A percentile compares a stretch with the other conserved stretches of the same genome.
Evolutionary conservation across 2,329 filamentous ascomycete species (phyloP).

Genomic region (Phyllosticta citrichinensis): DNA sequence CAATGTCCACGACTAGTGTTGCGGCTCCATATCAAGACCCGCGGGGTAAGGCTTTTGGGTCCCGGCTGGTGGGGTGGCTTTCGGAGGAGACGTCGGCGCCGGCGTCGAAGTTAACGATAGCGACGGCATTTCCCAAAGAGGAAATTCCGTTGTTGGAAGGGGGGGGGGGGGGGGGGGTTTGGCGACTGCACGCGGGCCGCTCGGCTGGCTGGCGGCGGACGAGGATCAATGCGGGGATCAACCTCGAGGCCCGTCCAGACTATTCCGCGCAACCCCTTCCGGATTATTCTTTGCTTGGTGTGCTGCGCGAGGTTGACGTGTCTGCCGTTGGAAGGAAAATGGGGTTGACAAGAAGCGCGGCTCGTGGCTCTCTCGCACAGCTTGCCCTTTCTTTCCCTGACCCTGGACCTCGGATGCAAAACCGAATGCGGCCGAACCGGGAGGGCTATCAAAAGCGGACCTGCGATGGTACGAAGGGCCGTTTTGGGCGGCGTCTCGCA

Average conservation of each 20-base stretch:
- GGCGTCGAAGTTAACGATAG: not conserved
- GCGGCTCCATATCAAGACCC: not conserved
- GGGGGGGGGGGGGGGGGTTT: no score
- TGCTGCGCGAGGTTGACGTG: not conserved
- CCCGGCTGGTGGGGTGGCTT: not conserved
- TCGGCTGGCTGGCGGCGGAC: not conserved
- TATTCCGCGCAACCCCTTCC: not conserved
- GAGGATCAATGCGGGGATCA: not conserved
- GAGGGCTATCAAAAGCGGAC: not conserved
- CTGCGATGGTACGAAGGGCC: not conserved
- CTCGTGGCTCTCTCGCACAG: not conserved
- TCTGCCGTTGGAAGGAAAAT: no score
- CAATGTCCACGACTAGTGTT: not conserved
- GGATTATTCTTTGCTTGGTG: not conserved
- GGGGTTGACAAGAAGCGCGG: not conserved
- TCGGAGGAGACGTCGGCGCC: not conserved
- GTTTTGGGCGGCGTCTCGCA: not conserved
- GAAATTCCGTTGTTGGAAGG: not conserved
- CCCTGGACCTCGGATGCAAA: not conserved
- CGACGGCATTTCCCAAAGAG: not conserved
- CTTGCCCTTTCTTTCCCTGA: not conserved
- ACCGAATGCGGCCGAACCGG: not conserved
- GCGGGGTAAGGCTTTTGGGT: not conserved
- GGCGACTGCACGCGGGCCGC: not conserved
- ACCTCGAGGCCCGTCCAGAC: not conserved